Conservation (phyloP, 192 early-diverging fungal species). For the Podila verticillata region DNA sequence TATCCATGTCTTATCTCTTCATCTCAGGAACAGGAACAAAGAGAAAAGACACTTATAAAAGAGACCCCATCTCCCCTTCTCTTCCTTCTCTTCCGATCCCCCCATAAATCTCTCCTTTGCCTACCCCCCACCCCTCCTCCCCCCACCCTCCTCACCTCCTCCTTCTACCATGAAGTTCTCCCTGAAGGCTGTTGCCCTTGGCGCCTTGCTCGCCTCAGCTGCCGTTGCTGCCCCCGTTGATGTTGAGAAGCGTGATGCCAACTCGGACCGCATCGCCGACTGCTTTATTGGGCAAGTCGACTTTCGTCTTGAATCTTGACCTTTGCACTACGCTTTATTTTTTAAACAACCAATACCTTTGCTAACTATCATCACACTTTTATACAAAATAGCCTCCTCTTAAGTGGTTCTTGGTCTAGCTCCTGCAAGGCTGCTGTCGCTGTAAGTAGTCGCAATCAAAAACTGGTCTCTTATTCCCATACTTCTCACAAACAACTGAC, state of each 20-base stretch:
- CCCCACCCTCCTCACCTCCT: background rate
- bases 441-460: constrained; percentile 7
- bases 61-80: background rate
- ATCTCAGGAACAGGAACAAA: no score
- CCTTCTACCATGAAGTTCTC: constrained; percentile 43
- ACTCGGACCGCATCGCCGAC: constrained; percentile 23
- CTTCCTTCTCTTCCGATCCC: constrained; percentile 11
- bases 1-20: no score
- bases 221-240: constrained; percentile 32
- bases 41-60: no score
- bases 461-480: no score
- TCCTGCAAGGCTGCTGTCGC: constrained; percentile 35
- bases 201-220: constrained; percentile 24
- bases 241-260: constrained; percentile 31
- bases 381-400: constrained; percentile 22
- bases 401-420: constrained; percentile 34
- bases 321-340: background rate
- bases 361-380: background rate
- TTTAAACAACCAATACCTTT: background rate
- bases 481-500: no score
- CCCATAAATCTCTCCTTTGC: background rate
- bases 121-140: background rate
- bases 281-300: constrained; percentile 35
- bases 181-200: constrained; percentile 35
- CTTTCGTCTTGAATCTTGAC: background rate